These are phyloP conservation scores for Lyophyllum decastes DNA, from an alignment of 768 basidiomycete genomes.

Conservation along the genomic window DNA sequence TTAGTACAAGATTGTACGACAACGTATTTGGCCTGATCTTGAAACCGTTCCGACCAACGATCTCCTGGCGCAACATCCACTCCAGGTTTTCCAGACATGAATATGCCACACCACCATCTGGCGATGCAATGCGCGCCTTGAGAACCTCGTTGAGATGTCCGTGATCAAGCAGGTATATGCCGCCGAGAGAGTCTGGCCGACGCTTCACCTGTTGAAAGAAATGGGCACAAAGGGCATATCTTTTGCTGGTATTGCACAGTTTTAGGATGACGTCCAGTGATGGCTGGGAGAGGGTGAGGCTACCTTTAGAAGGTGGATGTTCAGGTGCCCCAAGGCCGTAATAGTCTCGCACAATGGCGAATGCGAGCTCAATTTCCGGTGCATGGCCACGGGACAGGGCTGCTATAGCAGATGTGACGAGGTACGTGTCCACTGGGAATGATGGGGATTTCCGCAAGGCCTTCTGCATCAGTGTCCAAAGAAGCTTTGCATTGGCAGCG, in stretches of 20 bases:
- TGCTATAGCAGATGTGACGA: constrained; percentile 52
- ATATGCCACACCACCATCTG: constrained; percentile 39
- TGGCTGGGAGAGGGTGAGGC: constrained; percentile 43
- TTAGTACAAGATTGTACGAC: constrained; percentile 64
- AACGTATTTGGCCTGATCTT: constrained; percentile 46
- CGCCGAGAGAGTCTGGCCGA: constrained; percentile 37
- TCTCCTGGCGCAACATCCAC: constrained; percentile 68
- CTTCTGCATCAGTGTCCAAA: constrained; percentile 71
- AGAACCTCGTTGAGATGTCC: constrained; percentile 66
- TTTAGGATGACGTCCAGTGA: constrained; percentile 56
- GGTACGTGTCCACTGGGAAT: constrained; percentile 53
- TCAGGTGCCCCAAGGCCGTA: constrained; percentile 58
- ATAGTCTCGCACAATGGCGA: constrained; percentile 62
- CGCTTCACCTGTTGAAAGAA: constrained; percentile 64
- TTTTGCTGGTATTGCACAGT: constrained; percentile 52
- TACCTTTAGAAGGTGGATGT: constrained; percentile 37
- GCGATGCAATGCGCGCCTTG: constrained; percentile 48
- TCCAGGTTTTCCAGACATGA: constrained; percentile 60
- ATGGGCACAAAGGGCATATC: constrained; percentile 49
- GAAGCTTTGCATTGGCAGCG: constrained; percentile 66
- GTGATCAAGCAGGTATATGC: constrained; percentile 44
- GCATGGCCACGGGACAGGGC: constrained; percentile 57
- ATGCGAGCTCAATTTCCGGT: constrained; percentile 65
- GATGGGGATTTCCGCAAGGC: constrained; percentile 43
- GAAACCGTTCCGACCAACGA: constrained; percentile 42